A percentile compares a stretch with the other conserved stretches of the same genome.
These are phyloP conservation scores for Liquidambar formosana DNA, from an alignment of 164 flowering plant genomes.

Conservation along the genomic window DNA sequence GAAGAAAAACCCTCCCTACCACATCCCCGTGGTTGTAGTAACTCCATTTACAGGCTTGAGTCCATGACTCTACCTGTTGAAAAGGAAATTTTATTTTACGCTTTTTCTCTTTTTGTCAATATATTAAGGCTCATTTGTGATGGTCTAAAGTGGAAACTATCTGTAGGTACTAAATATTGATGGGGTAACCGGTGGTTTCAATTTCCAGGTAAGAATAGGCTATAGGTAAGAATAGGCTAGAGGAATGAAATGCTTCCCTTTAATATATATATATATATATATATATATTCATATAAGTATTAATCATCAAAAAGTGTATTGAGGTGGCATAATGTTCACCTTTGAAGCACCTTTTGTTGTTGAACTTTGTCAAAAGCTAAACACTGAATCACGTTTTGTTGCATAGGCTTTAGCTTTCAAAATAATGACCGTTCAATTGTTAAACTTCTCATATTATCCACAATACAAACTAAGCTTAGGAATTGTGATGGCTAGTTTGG, in stretches of 20 bases:
- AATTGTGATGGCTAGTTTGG: background rate
- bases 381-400: too few species aligned
- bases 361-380: background rate
- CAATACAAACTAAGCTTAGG: too few species aligned
- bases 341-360: background rate
- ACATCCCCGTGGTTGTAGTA: background rate
- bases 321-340: background rate
- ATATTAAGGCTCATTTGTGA: background rate
- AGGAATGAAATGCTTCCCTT: background rate
- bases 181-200: constrained; percentile 99
- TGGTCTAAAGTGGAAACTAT: background rate
- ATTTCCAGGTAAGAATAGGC: constrained; percentile 78
- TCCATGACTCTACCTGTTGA: background rate
- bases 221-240: background rate
- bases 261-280: too few species aligned
- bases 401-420: too few species aligned
- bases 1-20: background rate
- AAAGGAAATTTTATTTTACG: background rate
- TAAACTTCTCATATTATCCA: too few species aligned
- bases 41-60: background rate
- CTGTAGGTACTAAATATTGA: constrained; percentile 83
- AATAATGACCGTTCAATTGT: too few species aligned
- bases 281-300: too few species aligned
- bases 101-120: background rate
- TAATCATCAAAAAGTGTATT: background rate